Evolutionary conservation across 805 yeast genomes (phyloP).

Genomic region (Wickerhamomyces ciferrii): DNA sequence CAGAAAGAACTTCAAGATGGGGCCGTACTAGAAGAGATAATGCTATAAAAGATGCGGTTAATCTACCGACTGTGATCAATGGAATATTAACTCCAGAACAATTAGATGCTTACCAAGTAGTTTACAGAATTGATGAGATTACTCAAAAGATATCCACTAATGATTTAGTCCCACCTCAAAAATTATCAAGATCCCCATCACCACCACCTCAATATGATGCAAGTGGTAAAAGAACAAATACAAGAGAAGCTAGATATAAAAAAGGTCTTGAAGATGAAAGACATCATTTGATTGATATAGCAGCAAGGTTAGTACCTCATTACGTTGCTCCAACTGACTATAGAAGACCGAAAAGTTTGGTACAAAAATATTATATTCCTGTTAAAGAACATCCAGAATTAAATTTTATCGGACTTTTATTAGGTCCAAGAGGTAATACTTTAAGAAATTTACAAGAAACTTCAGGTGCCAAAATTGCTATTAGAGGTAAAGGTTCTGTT

Average conservation of each 20-base stretch:
- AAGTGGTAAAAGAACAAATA: conserved; percentile 79
- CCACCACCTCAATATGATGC: conserved; percentile 91
- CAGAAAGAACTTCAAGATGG: conserved; percentile 8
- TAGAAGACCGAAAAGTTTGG: conserved; percentile 60
- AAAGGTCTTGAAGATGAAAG: conserved; percentile 73
- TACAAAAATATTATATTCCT: conserved; percentile 83
- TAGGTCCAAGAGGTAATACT: conserved; percentile 97
- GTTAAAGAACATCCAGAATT: conserved; percentile 83
- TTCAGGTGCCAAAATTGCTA: conserved; percentile 85
- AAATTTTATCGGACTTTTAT: conserved; percentile 82
- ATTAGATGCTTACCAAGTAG: conserved; percentile 62
- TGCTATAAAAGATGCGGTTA: conserved; percentile 9
- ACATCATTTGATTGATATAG: conserved; percentile 69
- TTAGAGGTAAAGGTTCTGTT: conserved; percentile 94
- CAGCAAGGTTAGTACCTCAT: conserved; percentile 66
- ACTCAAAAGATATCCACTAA: conserved; percentile 50
- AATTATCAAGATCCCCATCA: conserved; percentile 61
- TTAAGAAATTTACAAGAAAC: conserved; percentile 72
- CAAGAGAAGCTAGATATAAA: conserved; percentile 65
- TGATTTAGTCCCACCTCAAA: conserved; percentile 43
- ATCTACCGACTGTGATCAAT: conserved; percentile 36
- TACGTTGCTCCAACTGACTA: conserved; percentile 80
- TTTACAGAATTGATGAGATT: conserved; percentile 77
- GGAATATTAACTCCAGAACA: conserved; percentile 71
- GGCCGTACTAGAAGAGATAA: conserved; percentile 10